Evolutionary conservation across 495 filamentous ascomycete species (phyloP).

Genomic region (Poronia punctata): DNA sequence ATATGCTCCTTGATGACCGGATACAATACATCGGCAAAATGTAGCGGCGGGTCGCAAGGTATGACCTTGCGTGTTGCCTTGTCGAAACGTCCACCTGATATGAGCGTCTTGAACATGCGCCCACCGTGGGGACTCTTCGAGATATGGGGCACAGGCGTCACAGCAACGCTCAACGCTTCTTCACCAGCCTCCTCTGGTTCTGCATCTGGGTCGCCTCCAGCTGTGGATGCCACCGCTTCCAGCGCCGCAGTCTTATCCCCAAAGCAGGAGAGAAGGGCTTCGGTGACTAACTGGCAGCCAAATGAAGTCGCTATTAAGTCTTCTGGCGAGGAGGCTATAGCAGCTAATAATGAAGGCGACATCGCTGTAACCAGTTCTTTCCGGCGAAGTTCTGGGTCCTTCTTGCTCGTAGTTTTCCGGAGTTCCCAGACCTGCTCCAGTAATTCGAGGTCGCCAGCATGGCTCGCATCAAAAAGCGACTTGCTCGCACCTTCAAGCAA

Average conservation of each 20-base stretch:
- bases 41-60: conserved; percentile 65
- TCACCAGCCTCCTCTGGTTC: conserved; percentile 35
- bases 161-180: conserved; percentile 5
- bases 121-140: conserved; percentile 57
- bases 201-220: conserved; percentile 50
- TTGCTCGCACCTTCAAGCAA: conserved; percentile 67
- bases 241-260: conserved; percentile 67
- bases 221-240: conserved; percentile 61
- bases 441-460: conserved; percentile 54
- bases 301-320: conserved; percentile 66
- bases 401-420: conserved; percentile 79
- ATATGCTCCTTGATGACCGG: conserved; percentile 66
- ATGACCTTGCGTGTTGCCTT: conserved; percentile 56
- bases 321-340: conserved; percentile 60
- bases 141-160: conserved; percentile 40
- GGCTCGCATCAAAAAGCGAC: conserved; percentile 56
- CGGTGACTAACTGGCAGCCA: conserved; percentile 77
- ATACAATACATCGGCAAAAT: conserved; percentile 73
- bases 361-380: conserved; percentile 67
- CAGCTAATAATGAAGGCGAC: conserved; percentile 59
- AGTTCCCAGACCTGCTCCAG: conserved; percentile 69
- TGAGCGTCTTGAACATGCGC: conserved; percentile 83
- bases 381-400: conserved; percentile 67
- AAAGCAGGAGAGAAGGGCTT: conserved; percentile 69
- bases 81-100: conserved; percentile 81